Evolutionary conservation across 805 yeast species (phyloP), one percentile per base, ranked within the genome.

Genomic region (Isabelozyma gotoi): DNA sequence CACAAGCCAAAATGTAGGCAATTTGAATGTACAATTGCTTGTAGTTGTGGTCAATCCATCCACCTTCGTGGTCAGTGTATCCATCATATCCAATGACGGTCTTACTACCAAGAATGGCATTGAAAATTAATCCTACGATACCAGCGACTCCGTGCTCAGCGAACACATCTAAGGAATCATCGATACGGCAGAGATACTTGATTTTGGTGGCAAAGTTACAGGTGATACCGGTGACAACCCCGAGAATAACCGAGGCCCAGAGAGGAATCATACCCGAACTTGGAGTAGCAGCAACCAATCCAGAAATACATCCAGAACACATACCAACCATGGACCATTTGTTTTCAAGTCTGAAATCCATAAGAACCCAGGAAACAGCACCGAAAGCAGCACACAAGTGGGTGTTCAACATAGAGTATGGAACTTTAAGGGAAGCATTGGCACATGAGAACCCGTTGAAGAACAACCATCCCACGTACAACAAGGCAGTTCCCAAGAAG

Each of bases 71-170:
- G 41, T 76, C 85, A 5, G 96, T 84, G 38, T 74, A 78, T 18
- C 95, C 95, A 60, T 92, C 98, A 63, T 89, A 84, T 12, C 96
- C 97, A 49, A 92, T 79, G 42, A 94, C 95, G 64, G 88, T 85
- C 43, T 85, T 79, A 5, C 91, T 88, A 12, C 88, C 97, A 60
- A 94, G 91, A 1, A 92, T 60, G 0, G 88, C 97, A 60, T 89
- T 90, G 71, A 89, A 90, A n/a, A 92, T 45, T 38, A 91, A 74
- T 0, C 99, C 98, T 37, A 92, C 76, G 38, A 91, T 77, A 24
- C 99, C 99, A 0, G 97, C 98, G 55, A 92, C 77, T 39, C 97
- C 98, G 83, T 92, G 99, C 80, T 92, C 98, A n/a, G 98, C 98
- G 62, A 92, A 77, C 40, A 90, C 82, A 84, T 94, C 98, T 55